A percentile compares a stretch with the other conserved stretches of the same genome.
Evolutionary conservation across 345 rosid genomes (phyloP).

Genomic region (Zanthoxylum bungeanum): DNA sequence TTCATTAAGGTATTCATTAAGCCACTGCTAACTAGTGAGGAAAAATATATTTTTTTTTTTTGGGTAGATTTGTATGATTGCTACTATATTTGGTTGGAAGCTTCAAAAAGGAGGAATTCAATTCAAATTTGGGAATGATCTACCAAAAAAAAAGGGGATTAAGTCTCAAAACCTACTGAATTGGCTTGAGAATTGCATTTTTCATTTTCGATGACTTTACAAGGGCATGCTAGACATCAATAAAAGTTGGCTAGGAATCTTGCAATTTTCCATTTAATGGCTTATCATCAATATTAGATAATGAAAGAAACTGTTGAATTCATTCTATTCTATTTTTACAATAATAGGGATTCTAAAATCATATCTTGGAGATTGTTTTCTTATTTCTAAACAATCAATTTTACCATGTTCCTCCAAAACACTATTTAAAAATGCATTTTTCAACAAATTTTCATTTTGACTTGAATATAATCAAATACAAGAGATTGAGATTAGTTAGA

Average conservation of each 20-base stretch:
- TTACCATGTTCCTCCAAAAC: background rate
- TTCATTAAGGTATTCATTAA: background rate
- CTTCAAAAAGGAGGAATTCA: background rate
- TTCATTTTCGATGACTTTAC: background rate
- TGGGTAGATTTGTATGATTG: background rate
- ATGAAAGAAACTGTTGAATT: too few species aligned
- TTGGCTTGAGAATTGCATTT: background rate
- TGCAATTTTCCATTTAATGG: background rate
- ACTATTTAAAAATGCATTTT: background rate
- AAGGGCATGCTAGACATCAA: background rate
- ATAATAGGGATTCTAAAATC: too few species aligned
- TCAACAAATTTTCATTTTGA: background rate
- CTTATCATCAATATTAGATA: too few species aligned
- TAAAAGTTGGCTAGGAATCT: background rate
- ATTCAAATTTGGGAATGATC: too few species aligned
- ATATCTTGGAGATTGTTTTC: too few species aligned
- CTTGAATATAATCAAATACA: too few species aligned
- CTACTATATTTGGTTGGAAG: background rate
- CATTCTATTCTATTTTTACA: too few species aligned
- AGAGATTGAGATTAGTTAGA: background rate
- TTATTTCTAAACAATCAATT: too few species aligned
- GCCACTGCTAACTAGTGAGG: background rate
- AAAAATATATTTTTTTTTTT: background rate
- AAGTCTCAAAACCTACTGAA: too few species aligned
- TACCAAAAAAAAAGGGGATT: too few species aligned